Percentiles rank a stretch among this genome's conserved stretches.
Evolutionary conservation across 306 rosid genomes (phyloP).

Genomic region (Cicer cuneatum): DNA sequence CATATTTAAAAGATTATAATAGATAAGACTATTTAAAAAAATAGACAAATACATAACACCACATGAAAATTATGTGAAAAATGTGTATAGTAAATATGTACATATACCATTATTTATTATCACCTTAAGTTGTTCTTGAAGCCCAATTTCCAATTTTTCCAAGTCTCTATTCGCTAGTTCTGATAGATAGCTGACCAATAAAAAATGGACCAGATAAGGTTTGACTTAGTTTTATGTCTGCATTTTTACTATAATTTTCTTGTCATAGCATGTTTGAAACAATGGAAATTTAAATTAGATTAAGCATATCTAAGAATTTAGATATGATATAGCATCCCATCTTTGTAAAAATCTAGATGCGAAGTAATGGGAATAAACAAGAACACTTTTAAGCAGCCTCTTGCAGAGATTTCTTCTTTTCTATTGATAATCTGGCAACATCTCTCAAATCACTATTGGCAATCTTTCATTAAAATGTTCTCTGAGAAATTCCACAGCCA

Average conservation of each 20-base stretch:
- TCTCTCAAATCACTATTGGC: constrained; percentile 39
- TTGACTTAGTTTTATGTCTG: constrained; percentile 9
- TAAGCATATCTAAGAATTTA: constrained; percentile 30
- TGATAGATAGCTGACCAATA: not conserved
- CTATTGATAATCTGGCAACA: constrained; percentile 59
- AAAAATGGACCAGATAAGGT: not conserved
- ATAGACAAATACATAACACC: not conserved
- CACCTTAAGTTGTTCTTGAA: not conserved
- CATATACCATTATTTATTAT: not conserved
- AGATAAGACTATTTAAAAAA: constrained; percentile 3
- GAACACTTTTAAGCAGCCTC: constrained; percentile 50
- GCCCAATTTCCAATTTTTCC: not conserved
- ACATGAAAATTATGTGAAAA: not conserved
- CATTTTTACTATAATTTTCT: constrained; percentile 10
- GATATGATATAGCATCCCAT: constrained; percentile 44
- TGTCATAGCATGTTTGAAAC: not conserved
- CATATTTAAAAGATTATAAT: no score
- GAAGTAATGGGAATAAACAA: constrained; percentile 33
- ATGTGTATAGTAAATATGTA: not conserved
- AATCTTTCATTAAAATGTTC: constrained; percentile 60
- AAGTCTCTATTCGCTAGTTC: not conserved
- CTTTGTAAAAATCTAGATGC: constrained; percentile 40
- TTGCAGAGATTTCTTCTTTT: constrained; percentile 54
- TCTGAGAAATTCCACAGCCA: constrained; percentile 90
- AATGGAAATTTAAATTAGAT: constrained; percentile 10